phyloP scores from a whole-genome alignment of 2,329 filamentous ascomycete species.

The Nemania sp. region DNA sequence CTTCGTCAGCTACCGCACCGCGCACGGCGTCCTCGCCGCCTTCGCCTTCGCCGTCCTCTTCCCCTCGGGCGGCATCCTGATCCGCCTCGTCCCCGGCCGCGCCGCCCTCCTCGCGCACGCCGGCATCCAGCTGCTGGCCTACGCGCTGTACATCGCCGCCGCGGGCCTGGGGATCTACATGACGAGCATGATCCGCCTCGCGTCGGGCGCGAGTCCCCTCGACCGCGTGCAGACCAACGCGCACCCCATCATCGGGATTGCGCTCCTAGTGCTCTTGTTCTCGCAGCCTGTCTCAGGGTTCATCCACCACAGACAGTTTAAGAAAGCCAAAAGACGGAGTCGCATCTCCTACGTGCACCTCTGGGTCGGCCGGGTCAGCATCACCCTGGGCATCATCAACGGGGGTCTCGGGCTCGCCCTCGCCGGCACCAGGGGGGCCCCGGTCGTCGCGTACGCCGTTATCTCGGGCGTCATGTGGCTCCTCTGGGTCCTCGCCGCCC shows the following conservation, averaged over 20 bases:
- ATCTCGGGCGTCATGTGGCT: constrained; percentile 55
- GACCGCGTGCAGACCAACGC: constrained; percentile 51
- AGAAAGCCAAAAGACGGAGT: constrained; percentile 53
- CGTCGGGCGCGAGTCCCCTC: constrained; percentile 44
- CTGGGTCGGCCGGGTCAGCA: constrained; percentile 55
- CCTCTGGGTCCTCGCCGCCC: constrained; percentile 54
- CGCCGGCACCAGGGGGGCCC: constrained; percentile 46
- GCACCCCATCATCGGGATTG: constrained; percentile 62
- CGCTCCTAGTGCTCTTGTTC: constrained; percentile 55
- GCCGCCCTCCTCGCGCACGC: constrained; percentile 56
- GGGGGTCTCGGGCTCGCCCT: constrained; percentile 59
- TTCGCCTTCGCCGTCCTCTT: constrained; percentile 59
- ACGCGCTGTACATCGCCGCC: constrained; percentile 54
- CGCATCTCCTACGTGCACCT: constrained; percentile 59
- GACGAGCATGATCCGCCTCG: constrained; percentile 50
- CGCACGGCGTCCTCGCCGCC: constrained; percentile 58
- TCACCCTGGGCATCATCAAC: constrained; percentile 59
- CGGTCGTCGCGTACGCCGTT: constrained; percentile 55
- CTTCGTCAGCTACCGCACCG: constrained; percentile 50
- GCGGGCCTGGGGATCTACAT: constrained; percentile 59
- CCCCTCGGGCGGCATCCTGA: constrained; percentile 58
- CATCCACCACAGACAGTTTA: constrained; percentile 58
- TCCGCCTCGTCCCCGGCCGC: constrained; percentile 55
- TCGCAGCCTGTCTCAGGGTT: constrained; percentile 58
- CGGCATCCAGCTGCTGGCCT: constrained; percentile 54